Conservation (phyloP, 441 rosid genomes). For the Syzygium malaccense region DNA sequence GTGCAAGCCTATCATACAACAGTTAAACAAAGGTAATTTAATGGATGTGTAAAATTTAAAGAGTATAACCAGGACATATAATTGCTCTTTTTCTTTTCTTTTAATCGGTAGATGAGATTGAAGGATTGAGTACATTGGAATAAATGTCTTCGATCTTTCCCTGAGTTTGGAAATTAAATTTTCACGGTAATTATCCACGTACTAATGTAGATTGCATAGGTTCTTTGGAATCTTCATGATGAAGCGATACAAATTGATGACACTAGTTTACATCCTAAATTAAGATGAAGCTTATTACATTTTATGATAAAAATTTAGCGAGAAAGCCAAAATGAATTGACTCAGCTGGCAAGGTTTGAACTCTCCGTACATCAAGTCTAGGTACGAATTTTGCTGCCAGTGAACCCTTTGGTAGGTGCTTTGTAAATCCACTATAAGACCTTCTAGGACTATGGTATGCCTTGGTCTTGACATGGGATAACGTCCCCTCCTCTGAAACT, state of each 20-base stretch:
- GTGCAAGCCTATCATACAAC: not conserved
- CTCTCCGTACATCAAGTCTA: too few relatives aligned
- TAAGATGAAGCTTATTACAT: not conserved
- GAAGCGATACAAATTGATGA: not conserved
- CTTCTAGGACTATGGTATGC: too few relatives aligned
- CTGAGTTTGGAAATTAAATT: not conserved
- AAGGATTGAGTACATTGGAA: not conserved
- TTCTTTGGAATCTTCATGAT: not conserved
- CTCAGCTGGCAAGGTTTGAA: too few relatives aligned
- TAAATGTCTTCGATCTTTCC: not conserved
- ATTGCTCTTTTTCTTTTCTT: not conserved
- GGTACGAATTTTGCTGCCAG: too few relatives aligned
- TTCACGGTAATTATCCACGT: not conserved
- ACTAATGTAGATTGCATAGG: not conserved
- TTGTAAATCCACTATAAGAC: too few relatives aligned
- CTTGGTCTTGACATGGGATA: too few relatives aligned
- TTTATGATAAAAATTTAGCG: not conserved
- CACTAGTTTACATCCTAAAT: not conserved
- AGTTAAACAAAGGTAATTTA: not conserved
- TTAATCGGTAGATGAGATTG: too few relatives aligned
- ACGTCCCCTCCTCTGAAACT: too few relatives aligned
- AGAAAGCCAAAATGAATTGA: too few relatives aligned
- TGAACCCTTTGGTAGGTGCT: too few relatives aligned
- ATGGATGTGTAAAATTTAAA: not conserved
- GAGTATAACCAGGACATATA: not conserved